Evolutionary conservation across 495 filamentous ascomycete genomes (phyloP), one percentile per base, ranked within the genome.

Genomic region (Pseudoneurospora amorphoporcata): DNA sequence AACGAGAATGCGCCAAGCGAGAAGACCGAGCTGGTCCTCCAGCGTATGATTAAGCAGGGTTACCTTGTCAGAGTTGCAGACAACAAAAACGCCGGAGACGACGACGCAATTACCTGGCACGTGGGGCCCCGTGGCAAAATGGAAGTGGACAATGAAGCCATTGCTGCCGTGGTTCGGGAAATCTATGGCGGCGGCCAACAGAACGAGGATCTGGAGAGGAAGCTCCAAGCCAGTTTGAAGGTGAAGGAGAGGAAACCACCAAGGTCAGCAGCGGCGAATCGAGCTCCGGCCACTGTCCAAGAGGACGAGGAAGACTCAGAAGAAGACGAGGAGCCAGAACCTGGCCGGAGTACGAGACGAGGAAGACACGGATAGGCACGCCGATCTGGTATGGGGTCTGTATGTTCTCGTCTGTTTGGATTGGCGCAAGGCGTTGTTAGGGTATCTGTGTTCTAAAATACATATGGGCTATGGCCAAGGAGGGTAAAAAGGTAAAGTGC

Each of bases 91-190:
- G 72, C 61, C 6, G 84, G 84, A 1, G 91, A 90, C n/a, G 92
- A 94, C 29, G 93, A 96, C 72, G 80, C 86, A 5, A 86, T 92
- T 10, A 92, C 91, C 69, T 97, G 90, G 83, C 87, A 91, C 72
- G 86, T 97, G 37, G 94, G 94, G 3, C 90, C 92, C 39, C 85
- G 95, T 41, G 95, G 94, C 16, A 97, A 92, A 82, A 83, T 92
- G 14, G 95, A 99, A 79, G 90, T 99, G 40, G 91, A 90, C 3
- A 87, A 88, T 70, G 84, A 87, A 39, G 91, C 90, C 16, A 90
- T 96, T 39, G 87, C 89, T 16, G 88, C 87, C 3, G 77, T 98
- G 69, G 88, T 95, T 4, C 86, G 86, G 70, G 83, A 87, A 71
- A 82, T 90, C 39, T 89, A 87, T 80, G 87, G 85, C 39, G 80